Conservation (phyloP, 495 filamentous ascomycete genomes). For the Penicillium atrosanguineum region DNA sequence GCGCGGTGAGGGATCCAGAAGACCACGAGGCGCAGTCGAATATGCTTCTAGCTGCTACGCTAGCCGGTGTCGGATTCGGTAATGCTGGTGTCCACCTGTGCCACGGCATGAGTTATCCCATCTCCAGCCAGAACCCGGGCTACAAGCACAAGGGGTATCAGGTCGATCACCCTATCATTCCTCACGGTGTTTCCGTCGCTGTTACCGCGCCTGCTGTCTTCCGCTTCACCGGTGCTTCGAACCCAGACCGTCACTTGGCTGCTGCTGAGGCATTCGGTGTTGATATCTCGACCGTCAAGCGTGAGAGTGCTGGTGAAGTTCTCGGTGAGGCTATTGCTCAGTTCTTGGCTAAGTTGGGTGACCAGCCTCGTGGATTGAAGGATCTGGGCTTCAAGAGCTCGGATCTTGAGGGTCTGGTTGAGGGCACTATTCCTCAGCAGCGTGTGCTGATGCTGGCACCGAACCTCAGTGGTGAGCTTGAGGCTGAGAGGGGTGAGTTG, state of each 20-base stretch:
- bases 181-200: conserved; percentile 92
- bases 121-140: conserved; percentile 87
- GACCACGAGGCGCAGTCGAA: conserved; percentile 87
- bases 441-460: conserved; percentile 91
- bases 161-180: conserved; percentile 74
- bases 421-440: conserved; percentile 89
- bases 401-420: conserved; percentile 79
- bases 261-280: conserved; percentile 91
- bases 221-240: conserved; percentile 83
- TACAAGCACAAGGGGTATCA: conserved; percentile 86
- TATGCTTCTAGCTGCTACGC: conserved; percentile 92
- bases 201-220: conserved; percentile 95
- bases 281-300: conserved; percentile 80
- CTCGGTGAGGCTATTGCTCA: conserved; percentile 73
- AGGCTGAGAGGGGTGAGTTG: conserved; percentile 64
- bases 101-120: conserved; percentile 96
- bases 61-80: conserved; percentile 94
- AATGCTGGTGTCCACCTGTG: conserved; percentile 97
- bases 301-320: conserved; percentile 82
- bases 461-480: conserved; percentile 62
- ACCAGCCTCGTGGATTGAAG: conserved; percentile 85
- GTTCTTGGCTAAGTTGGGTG: conserved; percentile 80
- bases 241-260: conserved; percentile 84
- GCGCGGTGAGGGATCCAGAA: conserved; percentile 80
- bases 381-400: conserved; percentile 71